Conservation (phyloP, 371 early-diverging fungal species). For the Rhizopus arrhizus region DNA sequence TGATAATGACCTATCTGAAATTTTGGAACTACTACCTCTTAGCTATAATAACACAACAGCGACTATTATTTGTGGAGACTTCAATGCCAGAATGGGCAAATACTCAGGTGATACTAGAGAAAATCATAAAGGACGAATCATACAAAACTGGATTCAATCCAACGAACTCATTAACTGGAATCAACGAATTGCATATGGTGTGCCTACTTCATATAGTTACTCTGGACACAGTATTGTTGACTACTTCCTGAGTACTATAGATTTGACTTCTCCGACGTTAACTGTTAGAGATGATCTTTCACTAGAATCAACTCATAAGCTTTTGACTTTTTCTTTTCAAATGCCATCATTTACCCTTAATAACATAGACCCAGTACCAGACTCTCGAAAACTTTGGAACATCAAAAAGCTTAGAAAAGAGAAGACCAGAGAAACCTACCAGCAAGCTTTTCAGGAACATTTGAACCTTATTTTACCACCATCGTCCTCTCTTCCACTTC, state of each 20-base stretch:
- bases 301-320: slow-evolving; percentile 4
- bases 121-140: not conserved
- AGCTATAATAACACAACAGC: slow-evolving; percentile 3
- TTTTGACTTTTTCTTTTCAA: not conserved
- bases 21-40: slow-evolving; percentile 5
- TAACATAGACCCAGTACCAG: not conserved
- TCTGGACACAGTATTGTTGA: slow-evolving; percentile 1
- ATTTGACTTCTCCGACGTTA: not conserved
- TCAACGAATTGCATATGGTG: not conserved
- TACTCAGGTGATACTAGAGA: slow-evolving; percentile 8
- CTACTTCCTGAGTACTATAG: slow-evolving; percentile 7
- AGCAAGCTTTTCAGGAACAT: too few species aligned
- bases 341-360: not conserved
- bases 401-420: not conserved
- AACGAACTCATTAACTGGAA: too few species aligned
- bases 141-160: too few species aligned
- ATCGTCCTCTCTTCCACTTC: too few species aligned
- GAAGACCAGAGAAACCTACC: too few species aligned
- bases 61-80: slow-evolving; percentile 28
- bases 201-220: not conserved
- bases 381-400: not conserved
- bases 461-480: too few species aligned
- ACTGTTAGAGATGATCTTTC: slow-evolving; percentile 6
- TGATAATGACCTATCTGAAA: not conserved
- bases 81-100: slow-evolving; percentile 19